Evolutionary conservation across 2,329 filamentous ascomycete species (phyloP).

Genomic region (Lasiodiplodia hormozganensis): DNA sequence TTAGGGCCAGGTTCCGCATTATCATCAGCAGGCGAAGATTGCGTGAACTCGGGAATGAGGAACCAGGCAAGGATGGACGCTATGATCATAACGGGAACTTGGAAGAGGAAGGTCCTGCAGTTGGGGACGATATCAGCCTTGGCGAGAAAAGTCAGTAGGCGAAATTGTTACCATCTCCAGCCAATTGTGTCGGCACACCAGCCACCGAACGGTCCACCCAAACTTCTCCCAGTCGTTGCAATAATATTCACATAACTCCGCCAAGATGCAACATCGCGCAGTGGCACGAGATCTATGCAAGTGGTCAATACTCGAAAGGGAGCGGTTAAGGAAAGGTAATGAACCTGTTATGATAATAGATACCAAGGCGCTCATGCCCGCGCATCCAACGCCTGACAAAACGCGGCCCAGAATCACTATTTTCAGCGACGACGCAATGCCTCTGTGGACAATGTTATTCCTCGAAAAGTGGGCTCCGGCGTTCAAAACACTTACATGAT

Average conservation of each 20-base stretch:
- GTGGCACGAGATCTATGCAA: constrained; percentile 57
- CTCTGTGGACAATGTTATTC: constrained; percentile 38
- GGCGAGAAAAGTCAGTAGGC: not conserved
- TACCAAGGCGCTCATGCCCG: constrained; percentile 47
- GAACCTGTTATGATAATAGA: constrained; percentile 30
- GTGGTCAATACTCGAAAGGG: constrained; percentile 32
- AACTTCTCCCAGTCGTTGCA: constrained; percentile 57
- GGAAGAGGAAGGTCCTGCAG: constrained; percentile 62
- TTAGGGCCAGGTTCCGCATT: not conserved
- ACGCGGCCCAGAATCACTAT: constrained; percentile 51
- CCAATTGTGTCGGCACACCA: constrained; percentile 67
- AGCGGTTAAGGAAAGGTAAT: too few species aligned
- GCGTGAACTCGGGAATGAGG: constrained; percentile 31
- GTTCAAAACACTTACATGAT: not conserved
- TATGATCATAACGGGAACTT: constrained; percentile 61
- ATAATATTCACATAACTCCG: constrained; percentile 61
- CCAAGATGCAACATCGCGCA: constrained; percentile 56
- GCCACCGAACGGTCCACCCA: constrained; percentile 65
- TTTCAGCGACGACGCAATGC: constrained; percentile 46
- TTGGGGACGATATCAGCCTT: not conserved
- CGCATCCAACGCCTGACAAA: constrained; percentile 53
- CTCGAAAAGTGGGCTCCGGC: not conserved
- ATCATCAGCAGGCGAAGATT: not conserved
- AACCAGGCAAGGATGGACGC: constrained; percentile 57
- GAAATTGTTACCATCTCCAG: constrained; percentile 64